These are phyloP conservation scores for Pterocarpus macrocarpus DNA, from an alignment of 306 rosid genomes.

Conservation along the genomic window DNA sequence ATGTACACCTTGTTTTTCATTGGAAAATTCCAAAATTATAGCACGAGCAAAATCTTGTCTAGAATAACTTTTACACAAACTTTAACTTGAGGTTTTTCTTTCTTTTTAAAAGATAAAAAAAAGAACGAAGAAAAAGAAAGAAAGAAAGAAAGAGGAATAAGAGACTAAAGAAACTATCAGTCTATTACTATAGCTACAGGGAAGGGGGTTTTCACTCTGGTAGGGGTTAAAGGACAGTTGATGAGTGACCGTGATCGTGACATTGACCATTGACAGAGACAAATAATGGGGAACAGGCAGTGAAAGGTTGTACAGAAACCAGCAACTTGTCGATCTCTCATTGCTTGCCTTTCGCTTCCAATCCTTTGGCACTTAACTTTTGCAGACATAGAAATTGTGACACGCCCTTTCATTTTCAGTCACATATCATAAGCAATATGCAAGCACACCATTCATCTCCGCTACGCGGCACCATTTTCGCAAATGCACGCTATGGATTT, in stretches of 20 bases:
- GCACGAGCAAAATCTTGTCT: no score
- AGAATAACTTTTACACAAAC: no score
- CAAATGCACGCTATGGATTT: neutral
- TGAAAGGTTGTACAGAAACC: neutral
- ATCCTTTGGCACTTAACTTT: neutral
- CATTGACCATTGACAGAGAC: neutral
- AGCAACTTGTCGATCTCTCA: neutral
- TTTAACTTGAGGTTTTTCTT: no score
- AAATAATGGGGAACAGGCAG: neutral
- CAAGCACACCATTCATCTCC: no score
- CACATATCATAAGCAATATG: neutral
- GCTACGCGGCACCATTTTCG: neutral
- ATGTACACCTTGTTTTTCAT: no score
- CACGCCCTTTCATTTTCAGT: neutral
- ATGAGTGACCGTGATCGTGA: neutral
- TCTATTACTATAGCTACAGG: no score
- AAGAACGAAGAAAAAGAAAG: no score
- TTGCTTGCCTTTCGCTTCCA: conserved; percentile 4
- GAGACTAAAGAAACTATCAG: no score
- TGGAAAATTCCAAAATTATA: no score
- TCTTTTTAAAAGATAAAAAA: no score
- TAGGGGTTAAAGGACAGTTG: neutral
- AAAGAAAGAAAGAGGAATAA: no score
- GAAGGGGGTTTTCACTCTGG: no score
- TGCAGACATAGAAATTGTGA: neutral